These are phyloP conservation scores for Apiotrichum laibachii DNA, from an alignment of 1,284 basidiomycete species.

Conservation along the genomic window DNA sequence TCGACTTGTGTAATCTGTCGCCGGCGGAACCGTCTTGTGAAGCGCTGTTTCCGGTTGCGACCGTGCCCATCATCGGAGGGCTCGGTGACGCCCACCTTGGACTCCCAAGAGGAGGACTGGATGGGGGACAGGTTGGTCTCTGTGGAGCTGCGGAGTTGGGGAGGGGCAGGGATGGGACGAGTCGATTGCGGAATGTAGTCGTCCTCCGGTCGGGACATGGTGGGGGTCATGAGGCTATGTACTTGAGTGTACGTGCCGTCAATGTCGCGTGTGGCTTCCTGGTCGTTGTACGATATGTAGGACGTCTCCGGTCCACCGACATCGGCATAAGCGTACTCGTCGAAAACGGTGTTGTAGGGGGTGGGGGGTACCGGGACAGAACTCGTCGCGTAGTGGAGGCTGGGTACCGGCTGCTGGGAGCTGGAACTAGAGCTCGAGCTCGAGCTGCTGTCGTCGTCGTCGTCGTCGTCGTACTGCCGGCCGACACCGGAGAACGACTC, in stretches of 20 bases:
- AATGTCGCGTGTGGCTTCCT: not conserved
- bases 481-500: too few relatives aligned
- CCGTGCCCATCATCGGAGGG: not conserved
- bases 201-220: not conserved
- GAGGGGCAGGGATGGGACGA: conserved; percentile 39
- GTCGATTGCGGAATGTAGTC: conserved; percentile 30
- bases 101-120: not conserved
- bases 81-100: conserved; percentile 6
- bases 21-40: conserved; percentile 6
- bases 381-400: not conserved
- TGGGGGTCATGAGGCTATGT: conserved; percentile 2
- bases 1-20: conserved; percentile 28
- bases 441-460: too few relatives aligned
- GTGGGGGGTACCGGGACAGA: conserved; percentile 26
- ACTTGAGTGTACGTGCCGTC: not conserved
- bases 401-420: not conserved
- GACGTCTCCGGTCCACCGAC: not conserved
- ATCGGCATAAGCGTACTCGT: conserved; percentile 7
- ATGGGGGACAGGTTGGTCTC: conserved; percentile 3
- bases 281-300: conserved; percentile 4
- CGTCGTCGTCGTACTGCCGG: not conserved
- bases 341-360: conserved; percentile 34
- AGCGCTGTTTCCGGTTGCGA: not conserved
- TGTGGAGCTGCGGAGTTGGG: conserved; percentile 7
- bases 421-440: not conserved